Evolutionary conservation across 805 yeast species (phyloP).

Genomic region (Saturnispora galanensis): DNA sequence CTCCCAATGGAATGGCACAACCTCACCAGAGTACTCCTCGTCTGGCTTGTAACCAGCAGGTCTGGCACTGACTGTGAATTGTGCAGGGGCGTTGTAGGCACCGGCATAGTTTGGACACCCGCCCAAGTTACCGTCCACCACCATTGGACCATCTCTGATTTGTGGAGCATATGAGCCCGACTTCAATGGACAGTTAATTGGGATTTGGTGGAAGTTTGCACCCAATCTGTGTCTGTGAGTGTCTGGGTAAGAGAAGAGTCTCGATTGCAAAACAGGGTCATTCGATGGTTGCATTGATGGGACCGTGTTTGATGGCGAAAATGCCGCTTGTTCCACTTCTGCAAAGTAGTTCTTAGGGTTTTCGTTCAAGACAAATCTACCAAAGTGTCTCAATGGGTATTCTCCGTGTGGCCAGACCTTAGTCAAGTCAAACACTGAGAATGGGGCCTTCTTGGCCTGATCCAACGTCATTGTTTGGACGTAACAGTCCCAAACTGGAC

Average conservation of each 20-base stretch:
- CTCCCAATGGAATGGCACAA: conserved; percentile 77
- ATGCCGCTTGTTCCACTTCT: conserved; percentile 79
- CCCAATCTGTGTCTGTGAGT: conserved; percentile 80
- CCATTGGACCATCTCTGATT: conserved; percentile 77
- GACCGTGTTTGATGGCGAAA: conserved; percentile 76
- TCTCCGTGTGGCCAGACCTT: conserved; percentile 87
- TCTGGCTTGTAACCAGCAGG: conserved; percentile 22
- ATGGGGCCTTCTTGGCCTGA: conserved; percentile 64
- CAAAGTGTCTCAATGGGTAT: conserved; percentile 80
- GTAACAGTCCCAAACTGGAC: conserved; percentile 79
- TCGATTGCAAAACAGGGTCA: conserved; percentile 75
- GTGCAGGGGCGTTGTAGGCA: conserved; percentile 41
- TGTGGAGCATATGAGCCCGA: conserved; percentile 52
- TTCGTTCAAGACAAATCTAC: conserved; percentile 68
- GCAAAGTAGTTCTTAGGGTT: conserved; percentile 84
- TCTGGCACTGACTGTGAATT: conserved; percentile 32
- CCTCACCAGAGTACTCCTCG: conserved; percentile 27
- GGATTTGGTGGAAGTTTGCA: conserved; percentile 70
- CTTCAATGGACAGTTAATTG: conserved; percentile 78
- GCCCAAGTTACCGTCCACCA: conserved; percentile 62
- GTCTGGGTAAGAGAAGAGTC: conserved; percentile 76
- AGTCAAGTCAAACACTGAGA: conserved; percentile 82
- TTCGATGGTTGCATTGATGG: conserved; percentile 78
- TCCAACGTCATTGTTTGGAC: conserved; percentile 80
- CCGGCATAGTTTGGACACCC: conserved; percentile 65